A percentile compares a stretch with the other conserved stretches of the same genome.
Conservation (phyloP, 2,329 filamentous ascomycete genomes). For the Nectriaceae sp. region DNA sequence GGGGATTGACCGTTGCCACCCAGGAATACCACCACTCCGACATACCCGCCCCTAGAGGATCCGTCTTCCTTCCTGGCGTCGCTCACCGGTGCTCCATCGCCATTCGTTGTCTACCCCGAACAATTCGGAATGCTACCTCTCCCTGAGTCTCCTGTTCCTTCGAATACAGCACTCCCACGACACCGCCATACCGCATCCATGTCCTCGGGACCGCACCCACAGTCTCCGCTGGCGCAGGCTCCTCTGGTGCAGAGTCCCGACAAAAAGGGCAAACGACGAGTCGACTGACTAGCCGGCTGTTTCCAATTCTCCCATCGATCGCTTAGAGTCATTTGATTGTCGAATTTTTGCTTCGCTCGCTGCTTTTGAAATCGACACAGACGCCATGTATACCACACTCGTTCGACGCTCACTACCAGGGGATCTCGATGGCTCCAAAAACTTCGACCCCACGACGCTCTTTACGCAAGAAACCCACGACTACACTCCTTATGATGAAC, state of each 20-base stretch:
- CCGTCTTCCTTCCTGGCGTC: slow-evolving; percentile 38
- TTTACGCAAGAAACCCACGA: slow-evolving; percentile 34
- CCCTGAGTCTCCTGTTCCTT: slow-evolving; percentile 46
- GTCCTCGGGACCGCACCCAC: slow-evolving; percentile 37
- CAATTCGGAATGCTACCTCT: slow-evolving; percentile 46
- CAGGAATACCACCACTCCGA: slow-evolving; percentile 52
- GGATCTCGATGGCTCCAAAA: slow-evolving; percentile 6
- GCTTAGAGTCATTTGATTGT: slow-evolving; percentile 18
- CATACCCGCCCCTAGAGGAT: slow-evolving; percentile 47
- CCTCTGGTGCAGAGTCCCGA: slow-evolving; percentile 32
- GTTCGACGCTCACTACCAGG: slow-evolving; percentile 37
- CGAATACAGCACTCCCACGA: slow-evolving; percentile 36
- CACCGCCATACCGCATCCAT: slow-evolving; percentile 41
- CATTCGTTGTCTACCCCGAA: slow-evolving; percentile 45
- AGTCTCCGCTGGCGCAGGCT: slow-evolving; percentile 37
- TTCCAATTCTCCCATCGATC: slow-evolving; percentile 12
- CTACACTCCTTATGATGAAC: slow-evolving; percentile 31
- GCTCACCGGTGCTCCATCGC: slow-evolving; percentile 43
- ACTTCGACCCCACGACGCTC: slow-evolving; percentile 19
- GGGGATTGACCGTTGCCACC: slow-evolving; percentile 57
- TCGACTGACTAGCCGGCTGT: slow-evolving; percentile 29
- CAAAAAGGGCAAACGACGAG: slow-evolving; percentile 39
- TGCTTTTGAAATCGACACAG: slow-evolving; percentile 32
- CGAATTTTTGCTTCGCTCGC: slow-evolving; percentile 18
- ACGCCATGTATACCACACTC: slow-evolving; percentile 40